phyloP scores from a whole-genome alignment of 2,329 filamentous ascomycete species.

The Aspergillus costaricaensis region DNA sequence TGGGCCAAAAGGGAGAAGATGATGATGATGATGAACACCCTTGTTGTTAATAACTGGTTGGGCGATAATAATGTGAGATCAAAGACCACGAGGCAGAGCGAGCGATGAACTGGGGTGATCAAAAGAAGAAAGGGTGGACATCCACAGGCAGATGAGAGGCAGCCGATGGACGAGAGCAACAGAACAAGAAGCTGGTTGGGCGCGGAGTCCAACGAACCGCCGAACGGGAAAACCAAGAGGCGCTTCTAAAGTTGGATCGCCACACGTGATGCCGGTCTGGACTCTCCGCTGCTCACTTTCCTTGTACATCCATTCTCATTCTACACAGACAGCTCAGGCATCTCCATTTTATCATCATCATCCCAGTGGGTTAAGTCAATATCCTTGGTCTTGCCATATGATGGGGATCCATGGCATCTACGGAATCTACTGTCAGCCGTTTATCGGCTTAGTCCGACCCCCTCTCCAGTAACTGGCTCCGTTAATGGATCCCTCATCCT shows the following conservation, averaged over 20 bases:
- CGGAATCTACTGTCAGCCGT: background rate
- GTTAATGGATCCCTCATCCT: slow-evolving; percentile 10
- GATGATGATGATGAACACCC: no score
- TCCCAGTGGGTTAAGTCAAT: no score
- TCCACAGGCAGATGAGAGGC: background rate
- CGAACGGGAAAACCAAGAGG: slow-evolving; percentile 11
- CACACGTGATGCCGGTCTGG: slow-evolving; percentile 26
- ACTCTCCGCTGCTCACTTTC: slow-evolving; percentile 7
- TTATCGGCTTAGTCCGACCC: background rate
- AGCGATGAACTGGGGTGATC: background rate
- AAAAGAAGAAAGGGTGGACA: background rate
- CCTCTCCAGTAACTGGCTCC: background rate
- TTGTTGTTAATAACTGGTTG: background rate
- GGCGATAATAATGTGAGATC: background rate
- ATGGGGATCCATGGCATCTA: background rate
- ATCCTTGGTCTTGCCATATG: no score
- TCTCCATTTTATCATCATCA: no score
- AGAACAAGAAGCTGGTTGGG: slow-evolving; percentile 9
- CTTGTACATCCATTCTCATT: no score
- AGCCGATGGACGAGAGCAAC: background rate
- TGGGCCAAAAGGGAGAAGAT: background rate
- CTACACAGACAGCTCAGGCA: background rate
- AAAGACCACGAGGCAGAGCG: slow-evolving; percentile 2
- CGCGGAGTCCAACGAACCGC: slow-evolving; percentile 9
- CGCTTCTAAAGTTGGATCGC: slow-evolving; percentile 19